phyloP scores from a whole-genome alignment of 176 grass and related monocot species.

The Triticum aestivum region DNA sequence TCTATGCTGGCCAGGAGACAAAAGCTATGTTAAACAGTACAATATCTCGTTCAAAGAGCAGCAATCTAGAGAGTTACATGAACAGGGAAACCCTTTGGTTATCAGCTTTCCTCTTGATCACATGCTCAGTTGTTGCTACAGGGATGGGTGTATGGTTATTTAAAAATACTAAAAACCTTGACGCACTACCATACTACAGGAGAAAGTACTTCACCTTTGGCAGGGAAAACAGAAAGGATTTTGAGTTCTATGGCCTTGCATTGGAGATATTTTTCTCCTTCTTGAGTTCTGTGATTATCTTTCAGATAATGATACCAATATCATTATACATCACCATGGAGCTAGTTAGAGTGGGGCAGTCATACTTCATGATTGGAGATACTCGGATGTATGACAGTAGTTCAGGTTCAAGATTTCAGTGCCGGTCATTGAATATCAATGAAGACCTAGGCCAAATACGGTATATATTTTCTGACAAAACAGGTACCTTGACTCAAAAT shows the following conservation, averaged over 20 bases:
- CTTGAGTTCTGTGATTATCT: conserved; percentile 99
- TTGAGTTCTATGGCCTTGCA: conserved; percentile 83
- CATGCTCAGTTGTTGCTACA: conserved; percentile 90
- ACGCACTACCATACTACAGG: conserved; percentile 91
- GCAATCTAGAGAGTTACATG: conserved; percentile 97
- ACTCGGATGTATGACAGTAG: conserved; percentile 80
- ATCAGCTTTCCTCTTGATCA: conserved; percentile 93
- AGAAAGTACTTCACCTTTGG: conserved; percentile 83
- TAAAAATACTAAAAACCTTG: conserved; percentile 75
- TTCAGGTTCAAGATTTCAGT: conserved; percentile 98
- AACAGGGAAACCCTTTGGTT: conserved; percentile 99
- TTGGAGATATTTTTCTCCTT: conserved; percentile 99
- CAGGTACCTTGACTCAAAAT: conserved; percentile 94
- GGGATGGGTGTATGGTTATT: conserved; percentile 97
- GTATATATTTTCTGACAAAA: conserved; percentile 99
- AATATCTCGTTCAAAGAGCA: conserved; percentile 94
- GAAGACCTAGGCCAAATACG: conserved; percentile 96
- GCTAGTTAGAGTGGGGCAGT: conserved; percentile 88
- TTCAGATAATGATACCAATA: conserved; percentile 99
- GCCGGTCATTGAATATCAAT: conserved; percentile 98
- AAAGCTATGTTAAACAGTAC: conserved; percentile 99
- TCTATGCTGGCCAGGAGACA: conserved; percentile 99
- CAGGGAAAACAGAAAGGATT: conserved; percentile 79
- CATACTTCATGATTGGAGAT: conserved; percentile 99
- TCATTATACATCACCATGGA: conserved; percentile 99